Evolutionary conservation across 495 filamentous ascomycete genomes (phyloP).

Genomic region (Filosporella fistucella): DNA sequence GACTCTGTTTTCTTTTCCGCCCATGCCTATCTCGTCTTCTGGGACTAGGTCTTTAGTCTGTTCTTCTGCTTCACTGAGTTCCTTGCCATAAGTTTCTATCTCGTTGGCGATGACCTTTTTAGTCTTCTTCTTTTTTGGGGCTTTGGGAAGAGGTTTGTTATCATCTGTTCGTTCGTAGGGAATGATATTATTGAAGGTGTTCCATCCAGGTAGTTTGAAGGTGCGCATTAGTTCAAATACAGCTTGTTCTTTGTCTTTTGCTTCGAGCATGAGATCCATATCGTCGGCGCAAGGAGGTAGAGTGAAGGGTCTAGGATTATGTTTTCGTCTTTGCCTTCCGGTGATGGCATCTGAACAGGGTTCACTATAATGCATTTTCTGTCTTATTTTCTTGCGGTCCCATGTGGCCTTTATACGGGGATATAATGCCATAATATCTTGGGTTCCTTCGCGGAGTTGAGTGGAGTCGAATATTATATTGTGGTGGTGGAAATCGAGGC

Average conservation of each 20-base stretch:
- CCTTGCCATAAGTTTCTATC: slow-evolving; percentile 28
- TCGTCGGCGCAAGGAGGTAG: slow-evolving; percentile 75
- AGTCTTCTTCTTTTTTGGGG: slow-evolving; percentile 39
- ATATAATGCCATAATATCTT: slow-evolving; percentile 69
- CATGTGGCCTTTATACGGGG: slow-evolving; percentile 80
- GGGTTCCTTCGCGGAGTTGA: slow-evolving; percentile 76
- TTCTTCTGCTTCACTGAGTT: slow-evolving; percentile 44
- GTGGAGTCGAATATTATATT: slow-evolving; percentile 81
- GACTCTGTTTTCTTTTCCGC: slow-evolving; percentile 77
- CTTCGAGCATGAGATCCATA: slow-evolving; percentile 98
- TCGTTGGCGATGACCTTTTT: slow-evolving; percentile 19
- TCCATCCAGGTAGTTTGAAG: slow-evolving; percentile 75
- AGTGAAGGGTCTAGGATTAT: slow-evolving; percentile 69
- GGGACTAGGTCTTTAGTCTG: slow-evolving; percentile 45
- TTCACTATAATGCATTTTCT: slow-evolving; percentile 97
- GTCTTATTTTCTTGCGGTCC: slow-evolving; percentile 79
- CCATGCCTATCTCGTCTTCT: slow-evolving; percentile 80
- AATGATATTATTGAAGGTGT: slow-evolving; percentile 71
- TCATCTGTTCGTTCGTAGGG: slow-evolving; percentile 77
- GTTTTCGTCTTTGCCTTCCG: slow-evolving; percentile 70
- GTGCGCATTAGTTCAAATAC: slow-evolving; percentile 91
- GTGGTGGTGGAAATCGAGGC: slow-evolving; percentile 93
- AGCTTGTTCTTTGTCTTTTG: slow-evolving; percentile 97
- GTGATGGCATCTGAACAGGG: slow-evolving; percentile 72
- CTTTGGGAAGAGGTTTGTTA: slow-evolving; percentile 54